phyloP scores from a whole-genome alignment of 345 rosid species.

The Litchi chinensis region DNA sequence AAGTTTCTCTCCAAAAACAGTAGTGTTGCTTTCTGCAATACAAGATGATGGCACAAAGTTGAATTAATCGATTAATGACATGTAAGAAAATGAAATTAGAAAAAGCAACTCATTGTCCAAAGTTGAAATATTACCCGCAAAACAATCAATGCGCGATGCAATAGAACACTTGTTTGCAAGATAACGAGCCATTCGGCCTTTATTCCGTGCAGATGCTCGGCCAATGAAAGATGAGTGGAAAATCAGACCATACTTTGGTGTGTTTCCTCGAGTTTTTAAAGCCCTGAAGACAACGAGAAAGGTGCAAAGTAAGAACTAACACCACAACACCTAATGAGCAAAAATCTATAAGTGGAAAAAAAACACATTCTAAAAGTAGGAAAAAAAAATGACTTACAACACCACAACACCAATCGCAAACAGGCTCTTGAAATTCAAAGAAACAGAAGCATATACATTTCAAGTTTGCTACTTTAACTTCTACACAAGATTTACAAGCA shows the following conservation, averaged over 20 bases:
- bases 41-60: not conserved
- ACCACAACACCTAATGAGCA: not conserved
- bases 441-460: not conserved
- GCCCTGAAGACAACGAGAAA: slow-evolving; percentile 52
- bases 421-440: not conserved
- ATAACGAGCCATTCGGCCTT: slow-evolving; percentile 96
- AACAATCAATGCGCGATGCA: slow-evolving; percentile 93
- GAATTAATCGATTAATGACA: not conserved
- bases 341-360: not conserved
- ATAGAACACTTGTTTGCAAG: slow-evolving; percentile 96
- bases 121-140: slow-evolving; percentile 53
- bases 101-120: not conserved
- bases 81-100: not conserved
- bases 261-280: slow-evolving; percentile 91
- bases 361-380: not conserved
- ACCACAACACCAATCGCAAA: not conserved
- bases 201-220: slow-evolving; percentile 84
- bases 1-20: slow-evolving; percentile 84
- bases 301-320: not conserved
- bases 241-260: slow-evolving; percentile 92
- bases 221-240: slow-evolving; percentile 96
- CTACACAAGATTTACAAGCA: not conserved
- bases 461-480: not conserved
- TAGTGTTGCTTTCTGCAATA: slow-evolving; percentile 55
- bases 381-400: not conserved